A percentile compares a stretch with the other conserved stretches of the same genome.
These are phyloP conservation scores for Macaranga tanarius DNA, from an alignment of 441 rosid species.

Conservation along the genomic window DNA sequence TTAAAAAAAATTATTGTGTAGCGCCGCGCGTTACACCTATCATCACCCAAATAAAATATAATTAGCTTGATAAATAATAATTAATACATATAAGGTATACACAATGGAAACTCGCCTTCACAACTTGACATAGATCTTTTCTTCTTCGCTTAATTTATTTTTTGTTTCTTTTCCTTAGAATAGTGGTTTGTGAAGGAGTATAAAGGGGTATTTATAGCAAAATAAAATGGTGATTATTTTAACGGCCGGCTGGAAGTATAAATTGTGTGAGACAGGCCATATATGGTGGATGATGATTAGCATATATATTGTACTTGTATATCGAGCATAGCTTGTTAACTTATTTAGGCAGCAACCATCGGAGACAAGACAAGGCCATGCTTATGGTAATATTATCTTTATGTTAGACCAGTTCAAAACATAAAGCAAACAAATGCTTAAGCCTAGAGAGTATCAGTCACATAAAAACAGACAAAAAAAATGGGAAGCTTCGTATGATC, in stretches of 20 bases:
- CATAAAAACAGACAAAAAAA: not conserved
- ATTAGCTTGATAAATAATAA: too few species aligned
- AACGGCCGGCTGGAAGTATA: not conserved
- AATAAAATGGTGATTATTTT: not conserved
- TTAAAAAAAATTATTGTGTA: too few species aligned
- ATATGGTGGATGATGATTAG: not conserved
- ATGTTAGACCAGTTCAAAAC: not conserved
- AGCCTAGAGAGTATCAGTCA: not conserved
- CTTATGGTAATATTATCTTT: not conserved
- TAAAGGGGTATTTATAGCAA: not conserved
- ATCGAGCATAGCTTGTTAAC: too few species aligned
- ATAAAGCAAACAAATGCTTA: constrained; percentile 13
- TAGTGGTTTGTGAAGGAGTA: not conserved
- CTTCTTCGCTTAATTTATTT: not conserved
- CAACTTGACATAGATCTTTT: constrained; percentile 11
- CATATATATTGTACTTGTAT: too few species aligned
- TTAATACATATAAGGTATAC: too few species aligned
- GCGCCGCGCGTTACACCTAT: too few species aligned
- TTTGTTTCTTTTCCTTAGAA: not conserved
- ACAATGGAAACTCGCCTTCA: constrained; percentile 1
- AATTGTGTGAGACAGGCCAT: not conserved
- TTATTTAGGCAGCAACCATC: not conserved
- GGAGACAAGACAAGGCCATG: not conserved
- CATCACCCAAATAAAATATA: too few species aligned
- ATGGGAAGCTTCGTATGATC: too few species aligned